Percentiles rank a stretch among this genome's conserved stretches.
These are phyloP conservation scores for Carpinus fangiana DNA, from an alignment of 306 rosid species.

Conservation along the genomic window DNA sequence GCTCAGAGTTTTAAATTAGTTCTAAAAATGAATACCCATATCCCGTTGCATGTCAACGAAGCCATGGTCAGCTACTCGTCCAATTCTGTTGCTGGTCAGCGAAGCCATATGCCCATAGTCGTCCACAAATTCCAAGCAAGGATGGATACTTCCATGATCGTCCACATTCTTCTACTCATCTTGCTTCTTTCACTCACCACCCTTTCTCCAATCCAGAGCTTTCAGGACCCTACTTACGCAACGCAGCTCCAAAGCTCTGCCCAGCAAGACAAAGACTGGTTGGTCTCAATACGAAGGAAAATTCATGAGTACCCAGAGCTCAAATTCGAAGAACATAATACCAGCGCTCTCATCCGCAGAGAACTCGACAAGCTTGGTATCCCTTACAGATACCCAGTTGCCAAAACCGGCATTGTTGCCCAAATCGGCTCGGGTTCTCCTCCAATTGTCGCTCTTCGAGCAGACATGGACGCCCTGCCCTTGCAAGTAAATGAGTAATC, in stretches of 20 bases:
- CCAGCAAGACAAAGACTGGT: conserved; percentile 52
- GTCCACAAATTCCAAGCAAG: background rate
- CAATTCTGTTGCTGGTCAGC: background rate
- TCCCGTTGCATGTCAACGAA: too few relatives aligned
- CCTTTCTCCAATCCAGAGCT: conserved; percentile 5
- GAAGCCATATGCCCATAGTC: background rate
- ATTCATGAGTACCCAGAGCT: conserved; percentile 77
- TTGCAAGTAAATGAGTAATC: conserved; percentile 29
- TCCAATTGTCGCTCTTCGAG: conserved; percentile 42
- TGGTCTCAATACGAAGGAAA: conserved; percentile 55
- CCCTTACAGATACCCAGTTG: conserved; percentile 55
- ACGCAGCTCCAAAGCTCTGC: conserved; percentile 48
- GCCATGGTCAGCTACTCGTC: background rate
- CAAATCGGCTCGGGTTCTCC: conserved; percentile 39
- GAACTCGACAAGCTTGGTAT: conserved; percentile 59
- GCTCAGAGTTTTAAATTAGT: too few relatives aligned
- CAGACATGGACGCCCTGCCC: conserved; percentile 47
- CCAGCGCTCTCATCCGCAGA: conserved; percentile 63
- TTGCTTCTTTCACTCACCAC: conserved; percentile 22
- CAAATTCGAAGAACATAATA: conserved; percentile 59
- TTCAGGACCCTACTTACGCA: conserved; percentile 27
- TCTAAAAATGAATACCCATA: too few relatives aligned
- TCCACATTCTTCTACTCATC: conserved; percentile 1
- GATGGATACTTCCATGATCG: conserved; percentile 27
- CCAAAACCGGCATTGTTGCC: conserved; percentile 51